These are phyloP conservation scores for Claviceps spartinae DNA, from an alignment of 2,329 filamentous ascomycete species.

Conservation along the genomic window DNA sequence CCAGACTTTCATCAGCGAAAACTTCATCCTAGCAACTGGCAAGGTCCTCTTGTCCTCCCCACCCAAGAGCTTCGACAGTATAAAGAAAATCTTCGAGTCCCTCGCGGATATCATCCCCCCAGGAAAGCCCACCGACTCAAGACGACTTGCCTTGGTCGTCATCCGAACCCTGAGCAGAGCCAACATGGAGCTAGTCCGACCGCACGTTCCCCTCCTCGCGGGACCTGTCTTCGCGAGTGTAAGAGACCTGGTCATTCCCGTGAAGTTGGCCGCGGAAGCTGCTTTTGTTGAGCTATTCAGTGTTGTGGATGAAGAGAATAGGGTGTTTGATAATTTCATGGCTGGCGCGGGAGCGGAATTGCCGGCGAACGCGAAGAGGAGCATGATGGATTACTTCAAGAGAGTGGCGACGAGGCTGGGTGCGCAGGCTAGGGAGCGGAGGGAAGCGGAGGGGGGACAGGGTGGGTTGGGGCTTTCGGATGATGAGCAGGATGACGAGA, in stretches of 20 bases:
- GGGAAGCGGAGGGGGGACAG: slow-evolving; percentile 79
- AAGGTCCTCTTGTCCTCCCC: slow-evolving; percentile 70
- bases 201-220: slow-evolving; percentile 68
- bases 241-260: slow-evolving; percentile 80
- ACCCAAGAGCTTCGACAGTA: slow-evolving; percentile 58
- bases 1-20: slow-evolving; percentile 74
- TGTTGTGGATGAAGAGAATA: slow-evolving; percentile 74
- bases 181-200: slow-evolving; percentile 66
- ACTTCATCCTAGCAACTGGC: slow-evolving; percentile 76
- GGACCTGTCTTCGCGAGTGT: slow-evolving; percentile 80
- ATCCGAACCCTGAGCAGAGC: slow-evolving; percentile 71
- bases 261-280: slow-evolving; percentile 89
- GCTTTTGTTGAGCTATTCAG: slow-evolving; percentile 85
- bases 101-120: slow-evolving; percentile 64
- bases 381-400: slow-evolving; percentile 96
- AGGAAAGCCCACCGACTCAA: slow-evolving; percentile 66
- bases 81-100: slow-evolving; percentile 67
- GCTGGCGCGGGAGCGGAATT: slow-evolving; percentile 52
- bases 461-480: slow-evolving; percentile 76
- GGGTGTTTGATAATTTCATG: slow-evolving; percentile 87
- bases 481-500: slow-evolving; percentile 89
- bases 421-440: slow-evolving; percentile 76
- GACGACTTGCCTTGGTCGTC: slow-evolving; percentile 75
- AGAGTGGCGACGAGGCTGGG: slow-evolving; percentile 73
- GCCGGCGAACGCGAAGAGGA: slow-evolving; percentile 61